Evolutionary conservation across 2,329 filamentous ascomycete species (phyloP).

Genomic region (Pestalotiopsis sp.): DNA sequence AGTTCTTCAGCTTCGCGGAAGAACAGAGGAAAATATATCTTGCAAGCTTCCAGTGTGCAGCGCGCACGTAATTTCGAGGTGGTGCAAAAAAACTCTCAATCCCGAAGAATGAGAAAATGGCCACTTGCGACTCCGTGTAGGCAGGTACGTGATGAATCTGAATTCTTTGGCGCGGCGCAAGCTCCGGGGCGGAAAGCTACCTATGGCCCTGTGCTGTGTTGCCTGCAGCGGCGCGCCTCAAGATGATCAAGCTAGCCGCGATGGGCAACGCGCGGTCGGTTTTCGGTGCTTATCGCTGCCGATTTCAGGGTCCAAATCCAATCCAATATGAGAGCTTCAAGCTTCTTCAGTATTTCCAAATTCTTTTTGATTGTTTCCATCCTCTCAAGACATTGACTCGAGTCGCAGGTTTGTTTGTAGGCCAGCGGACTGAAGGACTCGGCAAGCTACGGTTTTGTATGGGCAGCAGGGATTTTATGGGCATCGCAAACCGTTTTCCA

Average conservation of each 20-base stretch:
- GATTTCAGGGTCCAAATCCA: not conserved
- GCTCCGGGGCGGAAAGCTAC: not conserved
- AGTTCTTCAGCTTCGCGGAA: not conserved
- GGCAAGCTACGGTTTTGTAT: no score
- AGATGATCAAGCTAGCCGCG: not conserved
- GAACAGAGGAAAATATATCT: not conserved
- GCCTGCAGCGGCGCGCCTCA: not conserved
- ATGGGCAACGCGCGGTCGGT: not conserved
- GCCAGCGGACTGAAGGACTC: no score
- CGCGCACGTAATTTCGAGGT: not conserved
- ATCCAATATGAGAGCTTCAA: not conserved
- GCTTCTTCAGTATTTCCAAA: not conserved
- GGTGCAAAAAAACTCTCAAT: not conserved
- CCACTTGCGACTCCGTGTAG: not conserved
- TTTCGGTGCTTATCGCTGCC: not conserved
- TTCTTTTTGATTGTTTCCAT: not conserved
- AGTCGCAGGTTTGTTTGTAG: no score
- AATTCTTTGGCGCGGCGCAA: not conserved
- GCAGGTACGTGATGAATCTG: not conserved
- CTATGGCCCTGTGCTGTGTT: not conserved
- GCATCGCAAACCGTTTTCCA: no score
- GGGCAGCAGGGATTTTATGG: no score
- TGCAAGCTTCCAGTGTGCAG: not conserved
- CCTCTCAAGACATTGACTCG: not conserved
- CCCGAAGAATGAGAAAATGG: not conserved